phyloP scores from a whole-genome alignment of 805 yeast genomes.

The Naumovozyma castellii region DNA sequence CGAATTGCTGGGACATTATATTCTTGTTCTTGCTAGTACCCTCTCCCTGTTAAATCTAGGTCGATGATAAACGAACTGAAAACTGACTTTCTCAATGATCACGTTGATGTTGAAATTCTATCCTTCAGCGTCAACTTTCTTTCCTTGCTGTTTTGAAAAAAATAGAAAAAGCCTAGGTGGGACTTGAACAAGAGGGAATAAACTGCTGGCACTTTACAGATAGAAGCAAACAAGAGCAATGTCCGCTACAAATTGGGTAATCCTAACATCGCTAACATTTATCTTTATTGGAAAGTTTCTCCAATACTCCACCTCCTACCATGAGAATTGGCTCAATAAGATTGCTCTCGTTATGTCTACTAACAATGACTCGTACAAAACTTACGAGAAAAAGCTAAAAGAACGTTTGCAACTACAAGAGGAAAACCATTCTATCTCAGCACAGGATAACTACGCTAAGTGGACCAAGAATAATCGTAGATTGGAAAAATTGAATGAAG shows the following conservation, averaged over 20 bases:
- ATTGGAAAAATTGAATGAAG: conserved; percentile 45
- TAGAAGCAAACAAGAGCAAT: too few relatives aligned
- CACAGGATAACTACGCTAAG: conserved; percentile 89
- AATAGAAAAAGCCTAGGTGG: too few relatives aligned
- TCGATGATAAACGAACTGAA: too few relatives aligned
- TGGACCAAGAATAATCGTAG: conserved; percentile 89
- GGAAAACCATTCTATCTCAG: conserved; percentile 54
- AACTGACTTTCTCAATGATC: too few relatives aligned
- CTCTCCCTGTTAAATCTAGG: too few relatives aligned
- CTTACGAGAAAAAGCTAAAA: conserved; percentile 28
- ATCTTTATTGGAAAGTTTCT: conserved; percentile 14
- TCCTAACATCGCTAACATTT: conserved; percentile 13
- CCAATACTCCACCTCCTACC: conserved; percentile 18
- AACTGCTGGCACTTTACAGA: too few relatives aligned
- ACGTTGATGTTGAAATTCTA: too few relatives aligned
- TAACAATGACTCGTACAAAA: conserved; percentile 21
- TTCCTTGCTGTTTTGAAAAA: too few relatives aligned
- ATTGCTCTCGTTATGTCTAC: conserved; percentile 6
- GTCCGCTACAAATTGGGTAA: conserved; percentile 11
- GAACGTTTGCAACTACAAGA: conserved; percentile 41
- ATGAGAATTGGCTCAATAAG: conserved; percentile 13
- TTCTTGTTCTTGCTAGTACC: neutral
- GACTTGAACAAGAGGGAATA: too few relatives aligned
- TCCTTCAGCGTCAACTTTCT: too few relatives aligned
- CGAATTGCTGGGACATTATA: conserved; percentile 18